Conservation (phyloP, 2,329 filamentous ascomycete species). For the Monosporascus sp. region DNA sequence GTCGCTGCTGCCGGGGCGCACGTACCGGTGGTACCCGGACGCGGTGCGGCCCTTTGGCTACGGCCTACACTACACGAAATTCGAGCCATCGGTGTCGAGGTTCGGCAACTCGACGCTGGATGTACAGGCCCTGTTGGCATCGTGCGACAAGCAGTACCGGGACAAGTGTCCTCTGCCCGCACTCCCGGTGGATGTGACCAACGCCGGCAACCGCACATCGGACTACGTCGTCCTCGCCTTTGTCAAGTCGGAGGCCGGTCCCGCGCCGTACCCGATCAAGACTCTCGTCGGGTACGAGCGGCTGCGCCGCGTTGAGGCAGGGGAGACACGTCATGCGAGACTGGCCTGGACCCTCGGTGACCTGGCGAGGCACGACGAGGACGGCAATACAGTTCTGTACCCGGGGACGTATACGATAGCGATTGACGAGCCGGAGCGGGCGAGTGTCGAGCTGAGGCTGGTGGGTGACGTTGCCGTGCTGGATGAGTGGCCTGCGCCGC, state of each 20-base stretch:
- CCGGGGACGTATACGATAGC: slow-evolving; percentile 45
- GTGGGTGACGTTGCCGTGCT: too few species aligned
- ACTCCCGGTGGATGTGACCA: slow-evolving; percentile 39
- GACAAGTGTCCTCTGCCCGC: slow-evolving; percentile 29
- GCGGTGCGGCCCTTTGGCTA: slow-evolving; percentile 49
- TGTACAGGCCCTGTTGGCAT: too few species aligned
- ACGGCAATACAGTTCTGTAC: slow-evolving; percentile 47
- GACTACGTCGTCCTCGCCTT: slow-evolving; percentile 51
- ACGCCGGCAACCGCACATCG: slow-evolving; percentile 40
- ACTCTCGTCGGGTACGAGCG: slow-evolving; percentile 46
- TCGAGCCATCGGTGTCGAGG: slow-evolving; percentile 25
- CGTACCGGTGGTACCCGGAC: slow-evolving; percentile 53
- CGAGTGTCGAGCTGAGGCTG: slow-evolving; percentile 2
- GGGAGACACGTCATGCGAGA: slow-evolving; percentile 22
- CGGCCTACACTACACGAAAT: slow-evolving; percentile 55
- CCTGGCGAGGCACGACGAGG: slow-evolving; percentile 43
- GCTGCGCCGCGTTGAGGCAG: slow-evolving; percentile 32
- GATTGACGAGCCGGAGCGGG: slow-evolving; percentile 38
- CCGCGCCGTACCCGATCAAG: slow-evolving; percentile 47
- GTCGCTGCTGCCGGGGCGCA: slow-evolving; percentile 29
- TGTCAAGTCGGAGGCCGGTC: slow-evolving; percentile 39
- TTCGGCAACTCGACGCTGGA: too few species aligned
- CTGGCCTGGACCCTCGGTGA: slow-evolving; percentile 43
- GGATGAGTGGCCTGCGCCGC: too few species aligned
- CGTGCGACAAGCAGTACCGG: too few species aligned